Evolutionary conservation across 176 grass and related monocot species (phyloP), one percentile per base, ranked within the genome.

Genomic region (Triticum urartu): DNA sequence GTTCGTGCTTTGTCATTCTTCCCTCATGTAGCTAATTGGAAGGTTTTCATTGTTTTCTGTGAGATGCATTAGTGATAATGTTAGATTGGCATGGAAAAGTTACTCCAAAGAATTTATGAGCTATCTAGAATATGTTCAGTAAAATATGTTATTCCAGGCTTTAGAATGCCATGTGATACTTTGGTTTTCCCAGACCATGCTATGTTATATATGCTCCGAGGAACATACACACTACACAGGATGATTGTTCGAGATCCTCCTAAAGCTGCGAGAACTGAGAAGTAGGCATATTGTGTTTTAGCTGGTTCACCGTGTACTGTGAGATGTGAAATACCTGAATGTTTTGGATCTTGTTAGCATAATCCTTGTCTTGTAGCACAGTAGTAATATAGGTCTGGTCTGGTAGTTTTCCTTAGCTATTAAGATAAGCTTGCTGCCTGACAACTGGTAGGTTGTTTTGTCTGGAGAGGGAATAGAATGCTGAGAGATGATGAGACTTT

Each of bases 131-230:
- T 35, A 35, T 35, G 34, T 35, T 30, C 28, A 35, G 34, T 35
- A 5, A 35, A 5, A 35, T 30, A 35, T 35, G 34, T 35, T 35
- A 35, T 34, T 34, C 5, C 33, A 34, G 33, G 28, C 28, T 30
- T 30, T 30, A 30, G 28, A 30, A 56, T 17, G 67, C 11, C 28
- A 70, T 56, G 43, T 25, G 47, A 70, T 70, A 79, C 68, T 7
- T 81, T 82, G 80, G 9, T 45, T 45, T 45, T 45, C 42, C 42
- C 47, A 71, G 11, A 54, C 5, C 72, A 12, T 10, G 14, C 15
- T 64, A 15, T 72, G 40, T 84, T 83, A 25, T 88, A 39, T 39
- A 39, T 39, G 70, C 24, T 83, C 32, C 10, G 33, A 62, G 72
- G 52, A 83, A 42, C 40, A 42, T 42, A 42, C 9, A 42, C 40